Evolutionary conservation across 2,329 filamentous ascomycete genomes (phyloP), one percentile per base, ranked within the genome.

Genomic region (Endoconidiophora polonica): DNA sequence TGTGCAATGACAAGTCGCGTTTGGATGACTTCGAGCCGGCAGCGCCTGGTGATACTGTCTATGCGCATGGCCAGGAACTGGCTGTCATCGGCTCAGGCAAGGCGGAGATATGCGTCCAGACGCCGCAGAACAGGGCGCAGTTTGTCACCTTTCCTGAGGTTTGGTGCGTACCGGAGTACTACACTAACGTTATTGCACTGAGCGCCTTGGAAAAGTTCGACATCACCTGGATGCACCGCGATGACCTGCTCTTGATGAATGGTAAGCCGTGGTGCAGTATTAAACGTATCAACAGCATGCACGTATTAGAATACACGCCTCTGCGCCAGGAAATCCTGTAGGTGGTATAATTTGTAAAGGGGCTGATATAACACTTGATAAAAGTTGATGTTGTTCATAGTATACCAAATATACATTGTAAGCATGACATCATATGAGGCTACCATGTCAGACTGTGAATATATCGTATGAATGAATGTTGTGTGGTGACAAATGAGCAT

Each of bases 81-180:
- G 33, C 20, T 5, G 51, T 53, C 9, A 7, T 18, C 6, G 51
- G 51, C 7, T 41, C 44, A 1, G 51, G 51, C 3, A 53, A 53
- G 43, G 51, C 46, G 5, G 51, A 50, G 38, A 43, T 53, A 6
- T 29, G 48, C 14, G 39, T 53, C n/a, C 38, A 44, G 26, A 43
- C 47, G 9, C 18, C 33, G 10, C 43, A 46, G 7, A 29, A 16
- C 14, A 26, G 39, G 5, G 16, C 44, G 3, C 51, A 47, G 43
- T 49, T 47, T 39, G 51, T 53, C 16, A 53, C 47, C 4, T 53
- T 53, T 41, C 47, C 51, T 2, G 47, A 50, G 24, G 51, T 53
- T 10, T 47, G 26, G 47, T 46, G 43, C 18, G 46, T 53, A 14
- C 51, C 51, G 5, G 43, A 39, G 4, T 53, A 53, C 38, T 53